A percentile compares a stretch with the other conserved stretches of the same genome.
Conservation (phyloP, 2,329 filamentous ascomycete genomes). For the Monosporascus sp. region DNA sequence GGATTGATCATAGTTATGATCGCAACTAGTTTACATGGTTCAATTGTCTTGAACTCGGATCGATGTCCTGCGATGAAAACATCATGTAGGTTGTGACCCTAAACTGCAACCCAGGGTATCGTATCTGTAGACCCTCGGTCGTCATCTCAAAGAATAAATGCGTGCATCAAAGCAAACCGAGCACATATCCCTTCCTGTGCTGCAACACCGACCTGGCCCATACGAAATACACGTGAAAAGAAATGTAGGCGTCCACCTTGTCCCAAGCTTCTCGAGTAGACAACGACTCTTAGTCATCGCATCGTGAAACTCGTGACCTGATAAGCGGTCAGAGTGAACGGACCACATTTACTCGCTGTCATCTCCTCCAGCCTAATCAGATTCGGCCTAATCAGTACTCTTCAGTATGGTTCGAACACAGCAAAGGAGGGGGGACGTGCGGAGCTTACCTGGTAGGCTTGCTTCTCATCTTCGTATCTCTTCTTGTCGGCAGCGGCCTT, state of each 20-base stretch:
- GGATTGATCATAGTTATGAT: background rate
- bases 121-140: background rate
- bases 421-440: background rate
- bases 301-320: slow-evolving; percentile 20
- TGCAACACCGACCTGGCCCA: slow-evolving; percentile 29
- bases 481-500: slow-evolving; percentile 98
- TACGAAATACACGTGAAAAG: slow-evolving; percentile 26
- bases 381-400: slow-evolving; percentile 25
- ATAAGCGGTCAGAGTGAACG: slow-evolving; percentile 6
- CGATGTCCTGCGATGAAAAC: background rate
- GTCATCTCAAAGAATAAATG: slow-evolving; percentile 14
- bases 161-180: slow-evolving; percentile 20
- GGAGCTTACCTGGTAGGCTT: slow-evolving; percentile 74
- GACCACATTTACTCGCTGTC: slow-evolving; percentile 32
- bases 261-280: slow-evolving; percentile 15
- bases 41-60: background rate
- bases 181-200: slow-evolving; percentile 27
- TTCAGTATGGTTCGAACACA: slow-evolving; percentile 11
- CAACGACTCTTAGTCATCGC: slow-evolving; percentile 21
- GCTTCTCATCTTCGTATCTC: slow-evolving; percentile 98
- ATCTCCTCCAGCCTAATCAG: slow-evolving; percentile 52
- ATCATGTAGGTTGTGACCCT: background rate
- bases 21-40: background rate
- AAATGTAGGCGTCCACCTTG: slow-evolving; percentile 20
- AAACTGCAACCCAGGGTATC: background rate